A percentile compares a stretch with the other conserved stretches of the same genome.
phyloP scores from a whole-genome alignment of 2,329 filamentous ascomycete species.

The Hypoxylon sp. region DNA sequence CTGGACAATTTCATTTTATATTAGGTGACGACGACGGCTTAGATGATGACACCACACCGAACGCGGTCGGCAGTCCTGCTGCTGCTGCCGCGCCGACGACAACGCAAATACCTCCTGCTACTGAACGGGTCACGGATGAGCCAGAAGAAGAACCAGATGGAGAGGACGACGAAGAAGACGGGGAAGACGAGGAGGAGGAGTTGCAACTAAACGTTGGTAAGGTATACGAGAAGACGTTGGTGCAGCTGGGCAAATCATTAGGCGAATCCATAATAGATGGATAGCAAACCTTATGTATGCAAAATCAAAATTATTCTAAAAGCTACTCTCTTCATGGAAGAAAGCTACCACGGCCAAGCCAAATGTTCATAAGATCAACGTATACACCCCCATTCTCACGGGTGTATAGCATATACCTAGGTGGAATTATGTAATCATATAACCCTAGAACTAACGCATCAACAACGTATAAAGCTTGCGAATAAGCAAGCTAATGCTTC shows the following conservation, averaged over 20 bases:
- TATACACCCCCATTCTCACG: too few species aligned
- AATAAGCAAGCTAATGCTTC: conserved; percentile 26
- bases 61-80: conserved; percentile 3
- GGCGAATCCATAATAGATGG: conserved; percentile 55
- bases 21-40: conserved; percentile 53
- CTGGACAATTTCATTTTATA: conserved; percentile 52
- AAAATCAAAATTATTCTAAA: not conserved
- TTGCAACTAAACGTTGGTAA: conserved; percentile 79
- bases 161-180: conserved; percentile 55
- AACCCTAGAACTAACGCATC: conserved; percentile 1
- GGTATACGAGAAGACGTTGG: conserved; percentile 85
- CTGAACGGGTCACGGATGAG: conserved; percentile 29
- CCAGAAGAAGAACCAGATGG: conserved; percentile 49
- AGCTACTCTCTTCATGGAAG: not conserved
- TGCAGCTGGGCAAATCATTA: conserved; percentile 78
- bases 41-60: conserved; percentile 39
- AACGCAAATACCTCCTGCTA: conserved; percentile 15
- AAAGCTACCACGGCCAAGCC: not conserved
- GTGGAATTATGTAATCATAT: conserved; percentile 1
- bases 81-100: conserved; percentile 3
- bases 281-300: not conserved
- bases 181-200: conserved; percentile 59
- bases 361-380: not conserved
- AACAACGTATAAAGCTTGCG: conserved; percentile 8
- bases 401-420: not conserved